A percentile compares a stretch with the other conserved stretches of the same genome.
These are phyloP conservation scores for Vitis labrusca DNA, from an alignment of 164 flowering plant species.

Conservation along the genomic window DNA sequence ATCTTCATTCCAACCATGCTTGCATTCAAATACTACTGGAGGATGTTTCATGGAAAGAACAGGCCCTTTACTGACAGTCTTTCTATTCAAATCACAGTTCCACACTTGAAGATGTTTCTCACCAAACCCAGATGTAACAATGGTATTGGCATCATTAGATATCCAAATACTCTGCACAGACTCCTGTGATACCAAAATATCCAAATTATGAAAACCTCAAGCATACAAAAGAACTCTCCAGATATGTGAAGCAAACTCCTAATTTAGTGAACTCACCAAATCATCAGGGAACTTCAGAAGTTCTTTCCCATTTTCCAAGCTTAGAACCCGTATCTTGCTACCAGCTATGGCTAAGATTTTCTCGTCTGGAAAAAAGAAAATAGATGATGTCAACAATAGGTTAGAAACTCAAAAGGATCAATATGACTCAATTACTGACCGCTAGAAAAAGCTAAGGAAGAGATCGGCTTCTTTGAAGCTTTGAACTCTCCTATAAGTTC, in stretches of 20 bases:
- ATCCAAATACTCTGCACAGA: slow-evolving; percentile 18
- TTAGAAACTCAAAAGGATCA: background rate
- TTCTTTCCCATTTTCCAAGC: slow-evolving; percentile 31
- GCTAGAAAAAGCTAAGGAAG: slow-evolving; percentile 24
- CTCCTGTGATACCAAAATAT: slow-evolving; percentile 16
- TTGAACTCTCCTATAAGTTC: slow-evolving; percentile 26
- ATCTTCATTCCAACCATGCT: slow-evolving; percentile 16
- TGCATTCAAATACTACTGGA: slow-evolving; percentile 33
- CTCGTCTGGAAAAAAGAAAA: slow-evolving; percentile 28
- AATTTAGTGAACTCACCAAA: slow-evolving; percentile 17
- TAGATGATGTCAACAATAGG: background rate
- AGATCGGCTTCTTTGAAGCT: slow-evolving; percentile 32
- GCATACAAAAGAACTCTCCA: background rate
- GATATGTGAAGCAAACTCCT: background rate
- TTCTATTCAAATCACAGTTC: slow-evolving; percentile 23
- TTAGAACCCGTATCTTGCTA: slow-evolving; percentile 25
- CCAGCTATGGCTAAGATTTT: slow-evolving; percentile 30
- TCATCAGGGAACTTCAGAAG: slow-evolving; percentile 25
- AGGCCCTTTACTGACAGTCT: slow-evolving; percentile 18
- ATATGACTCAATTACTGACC: slow-evolving; percentile 22
- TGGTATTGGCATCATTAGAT: slow-evolving; percentile 30
- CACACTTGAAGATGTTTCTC: slow-evolving; percentile 41
- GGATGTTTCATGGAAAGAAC: slow-evolving; percentile 32
- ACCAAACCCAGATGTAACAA: slow-evolving; percentile 30
- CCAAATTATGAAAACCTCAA: background rate